Percentiles rank a stretch among this genome's conserved stretches.
These are phyloP conservation scores for Coccomyxa sp. DNA, from an alignment of 139 green algal genomes.

Conservation along the genomic window DNA sequence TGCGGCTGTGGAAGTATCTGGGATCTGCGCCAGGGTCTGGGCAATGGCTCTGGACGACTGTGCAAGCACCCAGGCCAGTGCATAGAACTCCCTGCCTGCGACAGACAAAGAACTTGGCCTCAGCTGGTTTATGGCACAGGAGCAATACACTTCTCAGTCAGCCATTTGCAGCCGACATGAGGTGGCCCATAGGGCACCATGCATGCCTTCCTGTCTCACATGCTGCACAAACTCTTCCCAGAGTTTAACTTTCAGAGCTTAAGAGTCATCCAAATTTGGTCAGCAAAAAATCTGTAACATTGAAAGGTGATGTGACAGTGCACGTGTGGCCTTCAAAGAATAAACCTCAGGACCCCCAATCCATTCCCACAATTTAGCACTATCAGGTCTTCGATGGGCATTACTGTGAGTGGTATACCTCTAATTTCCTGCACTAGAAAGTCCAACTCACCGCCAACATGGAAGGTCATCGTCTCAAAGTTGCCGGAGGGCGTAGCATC, in stretches of 20 bases:
- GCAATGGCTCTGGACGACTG: neutral
- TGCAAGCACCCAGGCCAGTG: neutral
- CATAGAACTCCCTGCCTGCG: neutral
- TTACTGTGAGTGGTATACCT: too few species aligned
- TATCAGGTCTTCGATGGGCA: too few species aligned
- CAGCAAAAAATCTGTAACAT: too few species aligned
- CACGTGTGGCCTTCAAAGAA: too few species aligned
- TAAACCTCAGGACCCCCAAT: too few species aligned
- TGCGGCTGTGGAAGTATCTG: neutral
- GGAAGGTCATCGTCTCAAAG: slow-evolving; percentile 3
- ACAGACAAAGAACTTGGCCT: neutral
- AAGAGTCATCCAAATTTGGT: too few species aligned
- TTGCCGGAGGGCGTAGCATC: neutral
- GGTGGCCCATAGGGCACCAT: neutral
- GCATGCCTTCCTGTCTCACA: neutral
- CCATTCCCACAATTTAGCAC: too few species aligned
- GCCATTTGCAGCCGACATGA: neutral
- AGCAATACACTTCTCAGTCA: neutral
- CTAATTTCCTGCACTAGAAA: too few species aligned
- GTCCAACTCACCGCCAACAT: neutral
- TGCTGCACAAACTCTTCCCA: neutral
- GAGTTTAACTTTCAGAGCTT: too few species aligned
- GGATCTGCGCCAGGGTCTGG: slow-evolving; percentile 1
- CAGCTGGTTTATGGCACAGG: neutral
- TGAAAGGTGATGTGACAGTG: too few species aligned